Evolutionary conservation across 164 flowering plant species (phyloP).

Genomic region (Houttuynia cordata): DNA sequence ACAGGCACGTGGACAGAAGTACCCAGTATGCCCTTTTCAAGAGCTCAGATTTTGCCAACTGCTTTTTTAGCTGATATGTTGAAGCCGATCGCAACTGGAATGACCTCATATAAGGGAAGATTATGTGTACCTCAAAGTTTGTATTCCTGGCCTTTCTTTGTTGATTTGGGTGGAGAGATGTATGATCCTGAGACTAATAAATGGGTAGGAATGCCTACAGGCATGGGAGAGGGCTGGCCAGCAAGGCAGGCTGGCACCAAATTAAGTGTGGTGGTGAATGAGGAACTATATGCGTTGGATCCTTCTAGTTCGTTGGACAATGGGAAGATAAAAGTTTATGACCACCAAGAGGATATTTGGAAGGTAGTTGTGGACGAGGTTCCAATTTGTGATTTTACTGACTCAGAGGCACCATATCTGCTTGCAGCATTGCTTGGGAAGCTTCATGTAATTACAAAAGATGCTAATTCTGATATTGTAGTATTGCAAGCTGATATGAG

Average conservation of each 20-base stretch:
- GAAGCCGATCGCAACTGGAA: conserved; percentile 93
- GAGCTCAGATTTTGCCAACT: conserved; percentile 63
- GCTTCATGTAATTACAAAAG: conserved; percentile 78
- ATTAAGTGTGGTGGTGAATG: conserved; percentile 68
- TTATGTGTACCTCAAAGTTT: conserved; percentile 80
- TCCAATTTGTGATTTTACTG: conserved; percentile 49
- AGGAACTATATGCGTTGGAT: conserved; percentile 75
- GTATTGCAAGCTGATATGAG: conserved; percentile 42
- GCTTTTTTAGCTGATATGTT: conserved; percentile 68
- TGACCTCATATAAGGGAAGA: conserved; percentile 71
- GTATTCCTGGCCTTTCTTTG: conserved; percentile 84
- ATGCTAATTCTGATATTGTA: conserved; percentile 29
- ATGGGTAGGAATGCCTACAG: conserved; percentile 86
- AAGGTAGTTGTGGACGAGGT: conserved; percentile 58
- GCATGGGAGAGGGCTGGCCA: conserved; percentile 99
- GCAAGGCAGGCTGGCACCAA: conserved; percentile 89
- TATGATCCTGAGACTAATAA: conserved; percentile 68
- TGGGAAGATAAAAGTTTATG: conserved; percentile 72
- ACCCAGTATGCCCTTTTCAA: conserved; percentile 88
- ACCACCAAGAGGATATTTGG: conserved; percentile 68
- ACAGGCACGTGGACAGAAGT: conserved; percentile 52
- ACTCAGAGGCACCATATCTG: conserved; percentile 71
- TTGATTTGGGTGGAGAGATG: conserved; percentile 88
- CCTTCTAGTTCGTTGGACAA: conserved; percentile 67
- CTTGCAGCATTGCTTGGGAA: conserved; percentile 70